Conservation (phyloP, 1,284 basidiomycete genomes). For the Ustilago trichophora region DNA sequence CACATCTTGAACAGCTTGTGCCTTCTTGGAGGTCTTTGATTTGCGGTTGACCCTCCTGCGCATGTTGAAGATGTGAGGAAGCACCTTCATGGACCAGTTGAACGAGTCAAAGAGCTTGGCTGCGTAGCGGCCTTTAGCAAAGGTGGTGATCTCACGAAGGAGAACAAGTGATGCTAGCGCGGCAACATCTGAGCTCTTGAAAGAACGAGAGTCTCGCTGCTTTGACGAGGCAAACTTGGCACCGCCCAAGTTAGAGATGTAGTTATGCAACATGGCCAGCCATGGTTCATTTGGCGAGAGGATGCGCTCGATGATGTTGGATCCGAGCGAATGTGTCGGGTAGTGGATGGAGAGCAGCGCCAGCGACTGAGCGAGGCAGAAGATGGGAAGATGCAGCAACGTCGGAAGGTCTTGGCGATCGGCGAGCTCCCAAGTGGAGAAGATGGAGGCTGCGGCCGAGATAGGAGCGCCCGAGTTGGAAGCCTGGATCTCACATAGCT, state of each 20-base stretch:
- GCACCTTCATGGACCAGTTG: constrained; percentile 54
- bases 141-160: constrained; percentile 49
- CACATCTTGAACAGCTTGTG: constrained; percentile 26
- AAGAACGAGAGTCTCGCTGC: constrained; percentile 15
- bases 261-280: constrained; percentile 47
- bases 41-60: constrained; percentile 37
- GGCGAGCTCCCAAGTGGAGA: constrained; percentile 44
- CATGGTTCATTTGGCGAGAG: constrained; percentile 47
- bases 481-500: constrained; percentile 37
- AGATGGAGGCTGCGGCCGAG: constrained; percentile 30
- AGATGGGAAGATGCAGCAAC: constrained; percentile 50
- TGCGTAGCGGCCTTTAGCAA: constrained; percentile 51
- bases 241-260: constrained; percentile 35
- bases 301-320: constrained; percentile 47
- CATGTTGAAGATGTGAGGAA: constrained; percentile 53
- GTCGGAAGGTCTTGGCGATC: constrained; percentile 39
- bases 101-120: constrained; percentile 54
- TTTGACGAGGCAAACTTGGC: constrained; percentile 30
- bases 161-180: constrained; percentile 49
- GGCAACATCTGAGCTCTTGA: constrained; percentile 36
- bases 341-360: constrained; percentile 56
- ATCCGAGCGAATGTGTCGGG: constrained; percentile 55
- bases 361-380: constrained; percentile 55
- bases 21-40: constrained; percentile 24
- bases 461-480: constrained; percentile 21